Base-by-base conservation (phyloP, 179 eudicot genomes). In the Pouteria campechiana region DNA sequence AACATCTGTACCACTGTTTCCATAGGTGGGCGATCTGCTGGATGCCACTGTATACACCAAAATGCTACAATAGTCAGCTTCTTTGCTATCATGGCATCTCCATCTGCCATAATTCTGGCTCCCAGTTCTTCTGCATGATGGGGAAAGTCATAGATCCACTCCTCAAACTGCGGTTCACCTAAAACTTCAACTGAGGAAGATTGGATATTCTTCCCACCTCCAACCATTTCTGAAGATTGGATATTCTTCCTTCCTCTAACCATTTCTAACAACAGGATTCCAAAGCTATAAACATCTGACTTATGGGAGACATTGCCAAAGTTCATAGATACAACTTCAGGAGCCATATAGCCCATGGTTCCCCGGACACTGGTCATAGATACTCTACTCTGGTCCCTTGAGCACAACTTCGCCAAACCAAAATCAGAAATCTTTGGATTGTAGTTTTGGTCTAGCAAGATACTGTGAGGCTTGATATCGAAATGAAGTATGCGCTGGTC, bases 211-310 rank as follows among this genome's bases (percentile, higher is more conserved):
- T 17, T 36, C 21, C 25, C 37, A 13, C 20, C 54, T 17, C 54
- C 54, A 4, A 49, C 28, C 16, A 14, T 11, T 5, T 3, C 55
- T 37, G 10, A 18, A 27, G 6, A 34, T 11, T 11, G 4, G 6
- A 17, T 3, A 7, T 41, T 41, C 25, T 27, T 42, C 22, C 17
- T 32, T 19, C 32, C 15, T 4, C 55, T 37, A 3, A 34, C 55
- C 1, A 57, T 57, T 14, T 57, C 63, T 5, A 57, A 16, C 27
- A 41, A 12, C 39, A 49, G 12, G 50, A 58, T 43, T n/a, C 63
- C 50, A 15, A 58, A 58, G 31, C 54, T 32, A 37, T 56, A 47
- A 46, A 43, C 32, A 25, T 58, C 50, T 8, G 44, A 25, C 28
- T 57, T 57, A 12, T 24, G 16, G 5, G 55, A 23, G 3, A 48